Percentiles rank a stretch among this genome's conserved stretches.
These are phyloP conservation scores for Tulasnella sp. DNA, from an alignment of 768 basidiomycete genomes.

Conservation along the genomic window DNA sequence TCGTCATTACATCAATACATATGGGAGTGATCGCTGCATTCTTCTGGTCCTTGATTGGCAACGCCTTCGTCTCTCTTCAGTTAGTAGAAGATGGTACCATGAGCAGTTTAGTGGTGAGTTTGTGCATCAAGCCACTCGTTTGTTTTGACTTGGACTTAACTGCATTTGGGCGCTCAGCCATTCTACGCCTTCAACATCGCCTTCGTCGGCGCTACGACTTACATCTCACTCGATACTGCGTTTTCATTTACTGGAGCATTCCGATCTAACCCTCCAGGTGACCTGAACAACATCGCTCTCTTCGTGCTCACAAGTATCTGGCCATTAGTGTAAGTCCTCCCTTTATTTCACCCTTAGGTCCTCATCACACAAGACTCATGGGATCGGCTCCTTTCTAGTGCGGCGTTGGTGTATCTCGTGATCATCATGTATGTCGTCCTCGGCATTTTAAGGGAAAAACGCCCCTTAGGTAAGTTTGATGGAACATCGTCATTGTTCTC, in stretches of 20 bases:
- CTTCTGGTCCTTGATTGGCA: constrained; percentile 55
- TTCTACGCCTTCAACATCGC: constrained; percentile 41
- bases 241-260: constrained; percentile 50
- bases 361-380: background rate
- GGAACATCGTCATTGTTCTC: background rate
- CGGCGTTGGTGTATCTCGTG: constrained; percentile 52
- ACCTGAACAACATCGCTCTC: constrained; percentile 54
- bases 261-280: constrained; percentile 42
- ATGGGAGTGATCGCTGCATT: constrained; percentile 60
- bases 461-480: constrained; percentile 45
- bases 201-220: constrained; percentile 60
- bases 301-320: constrained; percentile 73
- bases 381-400: constrained; percentile 29
- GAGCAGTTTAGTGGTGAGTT: constrained; percentile 8
- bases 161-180: constrained; percentile 34
- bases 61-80: constrained; percentile 73
- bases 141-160: background rate
- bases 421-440: constrained; percentile 76
- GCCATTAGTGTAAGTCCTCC: constrained; percentile 52
- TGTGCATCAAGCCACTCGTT: constrained; percentile 8
- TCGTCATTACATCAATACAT: constrained; percentile 63
- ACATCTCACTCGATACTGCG: constrained; percentile 74
- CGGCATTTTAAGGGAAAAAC: constrained; percentile 57
- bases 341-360: background rate
- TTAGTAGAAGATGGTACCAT: constrained; percentile 79